Evolutionary conservation across 2,329 filamentous ascomycete species (phyloP), one percentile per base, ranked within the genome.

Genomic region (Alternaria solani): DNA sequence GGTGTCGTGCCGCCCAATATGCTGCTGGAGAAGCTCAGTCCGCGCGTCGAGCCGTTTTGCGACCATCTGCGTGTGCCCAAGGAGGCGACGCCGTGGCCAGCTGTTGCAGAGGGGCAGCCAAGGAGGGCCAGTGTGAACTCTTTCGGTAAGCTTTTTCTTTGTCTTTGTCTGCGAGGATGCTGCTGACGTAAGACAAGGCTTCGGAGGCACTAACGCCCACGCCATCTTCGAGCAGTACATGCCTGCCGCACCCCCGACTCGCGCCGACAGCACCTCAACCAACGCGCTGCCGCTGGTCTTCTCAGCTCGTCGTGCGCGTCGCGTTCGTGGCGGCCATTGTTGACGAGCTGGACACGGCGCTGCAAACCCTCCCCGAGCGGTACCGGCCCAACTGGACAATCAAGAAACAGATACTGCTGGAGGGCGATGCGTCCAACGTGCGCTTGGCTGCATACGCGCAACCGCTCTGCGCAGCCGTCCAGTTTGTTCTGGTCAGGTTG

Each of bases 1-100:
- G 61, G 63, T 4, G 65, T 42, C 0, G 66, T 81, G 5, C 79
- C 79, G 0, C 66, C 73, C 12, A 80, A 79, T 25, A 56, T 79
- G 38, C 70, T 70, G 16, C 73, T 80, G 56, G 16, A 64, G 7
- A 58, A 73, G 23, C 73, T 76, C n/a, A 80, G 76, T 26, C 70
- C 75, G 1, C 25, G 25, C 7, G 68, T 81, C 7, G 66, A 73
- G 25, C 64, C 63, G 1, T 68, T 60, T 23, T 68, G 65, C 28
- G n/a, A 28, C 0, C 9, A 67, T 5, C 55, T 73, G 2, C 36
- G 42, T 7, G 53, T 73, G 7, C 59, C 58, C 0, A 65, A 55
- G 0, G 3, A 41, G n/a, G 11, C 47, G 11, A 28, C 23, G 1
- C 20, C 59, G 1, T 72, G 71, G 71, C 69, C 68, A 5, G 18